Evolutionary conservation across 305 asterid species (phyloP).

Genomic region (Rubia balearica): DNA sequence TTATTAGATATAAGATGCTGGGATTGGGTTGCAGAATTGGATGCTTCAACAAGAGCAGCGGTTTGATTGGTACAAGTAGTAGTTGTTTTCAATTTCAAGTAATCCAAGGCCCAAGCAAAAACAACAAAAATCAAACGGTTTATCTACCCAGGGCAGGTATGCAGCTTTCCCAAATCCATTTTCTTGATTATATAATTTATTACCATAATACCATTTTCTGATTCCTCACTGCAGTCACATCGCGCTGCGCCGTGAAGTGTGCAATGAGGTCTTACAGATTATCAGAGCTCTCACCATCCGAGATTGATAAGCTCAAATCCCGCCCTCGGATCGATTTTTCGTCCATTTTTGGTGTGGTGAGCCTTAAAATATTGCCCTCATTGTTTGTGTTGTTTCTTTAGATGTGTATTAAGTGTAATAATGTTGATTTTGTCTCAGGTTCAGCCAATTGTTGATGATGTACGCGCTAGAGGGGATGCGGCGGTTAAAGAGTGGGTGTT

Average conservation of each 20-base stretch:
- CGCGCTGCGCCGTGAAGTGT: slow-evolving; percentile 40
- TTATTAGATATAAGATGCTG: slow-evolving; percentile 9
- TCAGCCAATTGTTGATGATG: slow-evolving; percentile 92
- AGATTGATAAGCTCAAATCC: slow-evolving; percentile 79
- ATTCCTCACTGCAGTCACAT: slow-evolving; percentile 31
- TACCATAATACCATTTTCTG: background rate
- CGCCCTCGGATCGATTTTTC: slow-evolving; percentile 91
- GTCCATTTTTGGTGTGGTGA: slow-evolving; percentile 73
- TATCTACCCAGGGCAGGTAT: slow-evolving; percentile 34
- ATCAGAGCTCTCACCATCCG: slow-evolving; percentile 61
- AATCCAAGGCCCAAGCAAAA: slow-evolving; percentile 21
- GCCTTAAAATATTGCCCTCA: slow-evolving; percentile 19
- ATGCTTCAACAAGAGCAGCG: slow-evolving; percentile 42
- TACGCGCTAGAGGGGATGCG: slow-evolving; percentile 78
- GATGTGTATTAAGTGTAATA: background rate
- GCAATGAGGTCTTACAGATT: slow-evolving; percentile 84
- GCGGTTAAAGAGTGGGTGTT: slow-evolving; percentile 89
- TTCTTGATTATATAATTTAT: background rate
- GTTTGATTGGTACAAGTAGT: slow-evolving; percentile 21
- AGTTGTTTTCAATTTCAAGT: slow-evolving; percentile 14
- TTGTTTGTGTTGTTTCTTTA: background rate
- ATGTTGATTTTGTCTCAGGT: slow-evolving; percentile 43
- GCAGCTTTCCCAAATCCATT: background rate
- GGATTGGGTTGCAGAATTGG: slow-evolving; percentile 64
- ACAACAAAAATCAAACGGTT: slow-evolving; percentile 20